A percentile compares a stretch with the other conserved stretches of the same genome.
These are phyloP conservation scores for Sclerotinia nivalis DNA, from an alignment of 2,329 filamentous ascomycete species.

Conservation along the genomic window DNA sequence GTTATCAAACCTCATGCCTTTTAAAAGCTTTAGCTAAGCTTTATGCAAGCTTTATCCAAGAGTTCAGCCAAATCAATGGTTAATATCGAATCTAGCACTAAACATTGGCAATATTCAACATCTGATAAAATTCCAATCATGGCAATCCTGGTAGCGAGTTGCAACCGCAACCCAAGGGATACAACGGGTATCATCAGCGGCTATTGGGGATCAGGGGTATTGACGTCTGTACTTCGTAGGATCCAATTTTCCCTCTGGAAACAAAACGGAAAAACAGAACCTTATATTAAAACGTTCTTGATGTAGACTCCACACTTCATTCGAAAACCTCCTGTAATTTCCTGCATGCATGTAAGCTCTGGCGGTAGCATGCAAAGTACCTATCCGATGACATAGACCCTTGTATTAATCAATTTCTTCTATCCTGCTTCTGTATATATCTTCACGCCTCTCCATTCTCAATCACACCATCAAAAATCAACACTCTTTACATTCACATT, in stretches of 20 bases:
- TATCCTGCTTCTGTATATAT: not conserved
- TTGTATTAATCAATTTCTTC: not conserved
- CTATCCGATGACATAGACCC: not conserved
- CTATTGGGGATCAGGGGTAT: not conserved
- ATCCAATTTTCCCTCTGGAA: not conserved
- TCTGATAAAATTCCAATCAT: not conserved
- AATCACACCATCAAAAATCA: not conserved
- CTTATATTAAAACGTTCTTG: not conserved
- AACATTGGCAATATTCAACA: not conserved
- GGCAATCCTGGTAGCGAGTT: not conserved
- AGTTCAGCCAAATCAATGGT: not conserved
- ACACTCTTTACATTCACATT: conserved; percentile 13
- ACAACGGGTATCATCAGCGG: not conserved
- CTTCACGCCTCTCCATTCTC: not conserved
- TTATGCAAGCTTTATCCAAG: not conserved
- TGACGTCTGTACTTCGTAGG: too few relatives aligned
- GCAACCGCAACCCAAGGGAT: not conserved
- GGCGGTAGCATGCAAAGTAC: not conserved
- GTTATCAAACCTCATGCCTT: not conserved
- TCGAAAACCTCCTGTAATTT: conserved; percentile 8
- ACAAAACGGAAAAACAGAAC: not conserved
- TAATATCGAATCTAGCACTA: too few relatives aligned
- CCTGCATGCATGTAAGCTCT: not conserved
- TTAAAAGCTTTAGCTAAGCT: not conserved
- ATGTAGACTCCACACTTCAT: not conserved